phyloP scores from a whole-genome alignment of 1,284 basidiomycete genomes.

The Cutaneotrichosporon sp. region DNA sequence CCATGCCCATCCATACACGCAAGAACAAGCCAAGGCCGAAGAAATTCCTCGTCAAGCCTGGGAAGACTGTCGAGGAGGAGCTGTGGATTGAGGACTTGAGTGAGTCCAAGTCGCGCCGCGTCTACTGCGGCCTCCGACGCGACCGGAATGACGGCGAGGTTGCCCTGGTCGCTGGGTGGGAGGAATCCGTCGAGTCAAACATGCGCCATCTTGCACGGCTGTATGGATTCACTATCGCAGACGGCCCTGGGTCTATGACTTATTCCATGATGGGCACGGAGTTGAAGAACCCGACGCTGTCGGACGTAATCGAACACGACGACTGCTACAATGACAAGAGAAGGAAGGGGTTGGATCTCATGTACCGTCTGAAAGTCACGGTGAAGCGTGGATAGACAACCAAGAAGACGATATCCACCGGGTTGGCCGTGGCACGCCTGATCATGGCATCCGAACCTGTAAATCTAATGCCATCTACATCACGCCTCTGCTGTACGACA shows the following conservation, averaged over 20 bases:
- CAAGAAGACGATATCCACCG: no score
- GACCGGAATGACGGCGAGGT: neutral
- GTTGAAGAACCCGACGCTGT: neutral
- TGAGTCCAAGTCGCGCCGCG: neutral
- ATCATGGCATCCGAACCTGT: no score
- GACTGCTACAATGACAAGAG: neutral
- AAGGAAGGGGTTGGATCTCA: neutral
- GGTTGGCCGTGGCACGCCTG: no score
- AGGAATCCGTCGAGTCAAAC: neutral
- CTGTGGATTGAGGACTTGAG: neutral
- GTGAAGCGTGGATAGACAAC: neutral
- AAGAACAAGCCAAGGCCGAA: no score
- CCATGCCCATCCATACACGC: no score
- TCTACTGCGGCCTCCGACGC: neutral
- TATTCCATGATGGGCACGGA: neutral
- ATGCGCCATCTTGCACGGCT: neutral
- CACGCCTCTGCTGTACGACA: no score
- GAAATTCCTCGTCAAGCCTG: no score
- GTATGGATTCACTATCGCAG: neutral
- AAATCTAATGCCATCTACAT: no score
- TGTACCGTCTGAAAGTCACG: neutral
- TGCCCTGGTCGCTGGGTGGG: neutral
- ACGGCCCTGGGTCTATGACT: neutral
- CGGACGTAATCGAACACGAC: neutral
- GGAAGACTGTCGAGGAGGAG: neutral